Base-by-base conservation (phyloP, 495 filamentous ascomycete genomes). In the Talaromyces adpressus region DNA sequence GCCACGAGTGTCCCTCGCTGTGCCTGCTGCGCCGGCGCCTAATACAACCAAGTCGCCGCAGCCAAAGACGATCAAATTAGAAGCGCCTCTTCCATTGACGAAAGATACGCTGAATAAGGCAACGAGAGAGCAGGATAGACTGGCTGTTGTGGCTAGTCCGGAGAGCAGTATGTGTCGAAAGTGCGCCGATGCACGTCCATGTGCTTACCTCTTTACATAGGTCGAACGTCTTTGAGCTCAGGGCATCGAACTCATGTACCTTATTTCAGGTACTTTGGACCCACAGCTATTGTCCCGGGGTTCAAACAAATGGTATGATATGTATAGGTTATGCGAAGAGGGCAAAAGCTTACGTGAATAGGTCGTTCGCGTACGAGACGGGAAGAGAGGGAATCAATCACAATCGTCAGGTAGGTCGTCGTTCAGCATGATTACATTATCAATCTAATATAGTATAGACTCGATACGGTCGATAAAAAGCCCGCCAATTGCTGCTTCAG, bases 231-330 rank as follows among this genome's bases (percentile, higher is more conserved):
- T 39, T 29, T 78, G 34, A 76, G 75, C 69, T 75, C 75, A 23
- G 65, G 64, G 11, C 69, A 68, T 59, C 72, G 87, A 77, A 77
- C 88, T 65, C 88, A 90, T 60, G 89, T 93, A 62, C 91, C 91
- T 2, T 95, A 92, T 71, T 95, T 93, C 71, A 79, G 91, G 52
- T 95, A 93, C 69, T 93, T 93, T 70, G 91, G 91, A 0, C 90
- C 90, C 1, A 95, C 91, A 2, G 91, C 91, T 63, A 95, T 95
- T 67, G 89, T 93, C 39, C 91, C 91, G 2, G 91, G 91, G n/a
- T 93, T 91, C 74, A 95, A 93, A 72, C 89, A 93, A 69, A 92
- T 93, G 88, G 88, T 94, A 64, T 3, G 66, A 27, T 59, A 32
- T 47, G n/a, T 8, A 41, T 3, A 23, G 16, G 23, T 3, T 25